Base-by-base conservation (phyloP, 108 stramenopile genomes). In the Fragilaria crotonensis region DNA sequence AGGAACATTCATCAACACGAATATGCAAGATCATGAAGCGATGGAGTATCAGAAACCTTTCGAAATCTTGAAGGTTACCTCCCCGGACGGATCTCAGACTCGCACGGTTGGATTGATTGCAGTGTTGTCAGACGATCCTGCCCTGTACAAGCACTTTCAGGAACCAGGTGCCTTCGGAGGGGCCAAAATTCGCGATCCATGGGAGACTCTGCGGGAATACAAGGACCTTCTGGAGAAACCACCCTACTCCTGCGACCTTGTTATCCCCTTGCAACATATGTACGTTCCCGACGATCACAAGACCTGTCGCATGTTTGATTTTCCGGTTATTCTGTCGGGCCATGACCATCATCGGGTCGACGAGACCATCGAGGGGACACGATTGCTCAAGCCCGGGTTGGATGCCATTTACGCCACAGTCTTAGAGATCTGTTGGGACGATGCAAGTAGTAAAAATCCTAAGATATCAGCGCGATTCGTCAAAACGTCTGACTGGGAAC, bases 311-410 rank as follows among this genome's bases (percentile, higher is more conserved):
- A 26, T 33, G 25, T 72, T 72, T 25, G 64, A 72, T 53, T 66
- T 72, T 31, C 64, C 64, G 32, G 23, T 72, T 0, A 20, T 72
- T 23, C 57, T 72, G 41, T 59, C 57, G 2, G 71, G 71, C 7
- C 71, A 72, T 54, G 71, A 72, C 53, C 71, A 72, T 55, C 64
- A 72, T 33, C 46, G 47, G 0, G 60, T 66, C 49, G 65, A 72
- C 33, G 59, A 60, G 19, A 32, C 48, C 45, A 46, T 72, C 31
- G 33, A 60, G 4, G 64, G 64, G 2, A 72, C 71, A 18, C 41
- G 57, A 19, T 23, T 72, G 0, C 14, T 72, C 18, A 66, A 72
- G 31, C 64, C 71, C 11, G 71, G 64, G 20, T 1, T 50, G 30
- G 54, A 72, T 55, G 71, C 28, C 0, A 23, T 54, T n/a, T 62